These are phyloP conservation scores for Carex kokanica DNA, from an alignment of 176 grass and related monocot genomes.

Conservation along the genomic window DNA sequence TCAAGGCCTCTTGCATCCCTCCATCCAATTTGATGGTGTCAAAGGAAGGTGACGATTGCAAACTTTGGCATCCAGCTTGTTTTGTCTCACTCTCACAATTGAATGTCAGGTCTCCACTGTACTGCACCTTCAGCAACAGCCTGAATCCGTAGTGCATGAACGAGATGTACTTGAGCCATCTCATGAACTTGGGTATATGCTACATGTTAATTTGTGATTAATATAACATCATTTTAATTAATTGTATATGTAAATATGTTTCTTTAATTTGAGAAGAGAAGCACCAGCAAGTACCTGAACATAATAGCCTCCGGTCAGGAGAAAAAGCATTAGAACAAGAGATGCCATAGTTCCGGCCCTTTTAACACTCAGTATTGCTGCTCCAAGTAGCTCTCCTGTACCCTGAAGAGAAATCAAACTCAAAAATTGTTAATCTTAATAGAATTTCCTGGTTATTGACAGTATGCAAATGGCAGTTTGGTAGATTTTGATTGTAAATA, in stretches of 20 bases:
- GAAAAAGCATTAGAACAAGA: constrained; percentile 88
- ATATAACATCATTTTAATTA: too few species aligned
- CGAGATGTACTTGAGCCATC: constrained; percentile 80
- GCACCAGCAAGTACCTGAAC: constrained; percentile 40
- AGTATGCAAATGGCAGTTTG: background rate
- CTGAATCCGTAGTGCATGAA: constrained; percentile 94
- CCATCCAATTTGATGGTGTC: constrained; percentile 70
- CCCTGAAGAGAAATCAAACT: constrained; percentile 34
- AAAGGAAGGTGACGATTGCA: constrained; percentile 80
- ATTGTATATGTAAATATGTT: too few species aligned
- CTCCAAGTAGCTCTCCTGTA: constrained; percentile 76
- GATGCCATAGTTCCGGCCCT: constrained; percentile 67
- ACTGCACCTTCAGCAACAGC: constrained; percentile 81
- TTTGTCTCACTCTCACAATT: constrained; percentile 38
- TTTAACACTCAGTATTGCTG: constrained; percentile 76
- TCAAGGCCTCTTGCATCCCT: constrained; percentile 55
- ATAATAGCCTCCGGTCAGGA: constrained; percentile 90
- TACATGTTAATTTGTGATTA: background rate
- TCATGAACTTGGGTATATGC: constrained; percentile 75
- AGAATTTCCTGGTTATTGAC: background rate
- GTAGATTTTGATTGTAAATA: constrained; percentile 19
- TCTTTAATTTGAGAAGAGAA: background rate
- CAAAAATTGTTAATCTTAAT: background rate
- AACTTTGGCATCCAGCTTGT: constrained; percentile 38
- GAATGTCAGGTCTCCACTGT: constrained; percentile 63